These are phyloP conservation scores for Phialophora chinensis DNA, from an alignment of 2,329 filamentous ascomycete genomes.

Conservation along the genomic window DNA sequence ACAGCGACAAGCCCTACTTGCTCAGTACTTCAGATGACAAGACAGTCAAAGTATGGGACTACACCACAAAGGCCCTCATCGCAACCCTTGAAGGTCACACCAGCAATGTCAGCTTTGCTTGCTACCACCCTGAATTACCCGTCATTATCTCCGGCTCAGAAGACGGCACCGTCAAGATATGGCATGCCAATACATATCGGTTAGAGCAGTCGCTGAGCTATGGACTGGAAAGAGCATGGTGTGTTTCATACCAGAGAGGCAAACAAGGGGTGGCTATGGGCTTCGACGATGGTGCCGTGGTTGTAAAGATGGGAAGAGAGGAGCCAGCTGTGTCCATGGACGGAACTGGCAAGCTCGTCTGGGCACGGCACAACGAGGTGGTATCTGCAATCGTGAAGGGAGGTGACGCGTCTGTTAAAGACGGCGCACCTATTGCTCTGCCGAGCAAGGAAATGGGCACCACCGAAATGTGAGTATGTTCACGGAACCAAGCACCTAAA, in stretches of 20 bases:
- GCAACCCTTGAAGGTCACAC: conserved; percentile 96
- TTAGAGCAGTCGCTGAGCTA: conserved; percentile 96
- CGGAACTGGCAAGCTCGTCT: conserved; percentile 90
- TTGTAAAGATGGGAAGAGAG: conserved; percentile 96
- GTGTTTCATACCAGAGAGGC: conserved; percentile 92
- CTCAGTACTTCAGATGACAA: conserved; percentile 96
- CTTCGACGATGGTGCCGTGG: conserved; percentile 96
- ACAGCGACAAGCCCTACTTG: conserved; percentile 78
- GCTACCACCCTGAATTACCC: conserved; percentile 95
- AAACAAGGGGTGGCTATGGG: conserved; percentile 94
- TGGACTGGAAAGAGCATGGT: conserved; percentile 95
- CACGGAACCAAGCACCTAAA: conserved; percentile 49
- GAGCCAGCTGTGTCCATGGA: conserved; percentile 99
- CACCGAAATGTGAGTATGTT: conserved; percentile 74
- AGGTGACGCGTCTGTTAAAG: conserved; percentile 81
- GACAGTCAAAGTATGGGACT: conserved; percentile 98
- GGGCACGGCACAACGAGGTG: conserved; percentile 94
- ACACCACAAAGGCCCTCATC: conserved; percentile 96
- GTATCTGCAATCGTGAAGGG: conserved; percentile 94
- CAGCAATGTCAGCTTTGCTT: conserved; percentile 97
- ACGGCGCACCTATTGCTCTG: conserved; percentile 83
- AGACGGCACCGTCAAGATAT: conserved; percentile 96
- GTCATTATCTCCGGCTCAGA: conserved; percentile 98
- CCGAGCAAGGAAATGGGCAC: conserved; percentile 94
- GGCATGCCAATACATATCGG: conserved; percentile 97